Base-by-base conservation (phyloP, 768 basidiomycete genomes). In the Cyclocybe aegerita region DNA sequence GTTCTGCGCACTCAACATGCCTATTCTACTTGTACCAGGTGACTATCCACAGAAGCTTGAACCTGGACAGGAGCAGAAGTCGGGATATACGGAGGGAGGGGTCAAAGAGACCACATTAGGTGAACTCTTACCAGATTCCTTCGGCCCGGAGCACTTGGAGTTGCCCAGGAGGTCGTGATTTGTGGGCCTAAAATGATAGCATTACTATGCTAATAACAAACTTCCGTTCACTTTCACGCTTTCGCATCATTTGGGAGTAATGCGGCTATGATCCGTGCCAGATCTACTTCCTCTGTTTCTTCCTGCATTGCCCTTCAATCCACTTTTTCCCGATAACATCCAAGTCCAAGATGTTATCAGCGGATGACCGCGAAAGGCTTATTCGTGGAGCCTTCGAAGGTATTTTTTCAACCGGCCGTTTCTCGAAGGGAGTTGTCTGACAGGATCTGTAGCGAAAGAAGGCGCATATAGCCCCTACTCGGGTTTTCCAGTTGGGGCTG, bases 401-500 rank as follows among this genome's bases (percentile, higher is more conserved):
- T 81, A 53, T 33, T 32, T 39, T 32, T 14, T 4, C 46, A 16
- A n/a, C 37, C 37, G 12, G 36, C 15, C 39, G 7, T 15, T 17
- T 29, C 14, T 16, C n/a, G 8, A 1, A 40, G 11, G 9, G n/a
- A 16, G 6, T 7, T n/a, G 3, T 9, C 29, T 9, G 10, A 46
- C 33, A 14, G 11, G 3, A 33, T 30, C 15, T 29, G 4, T 62
- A 90, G 88, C 84, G 9, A 89, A 83, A 65, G 72, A 86, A 53
- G 73, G 79, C 31, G 78, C 88, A 0, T 95, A 97, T 67, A 80
- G 73, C 33, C 91, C 84, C 0, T 98, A 97, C 70, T 94, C 93
- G 23, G 86, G 92, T 29, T 97, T 99, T 64, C 83, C 87, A 6
- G 96, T 98, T 11, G 96, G 96, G 0, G 95, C 94, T 0, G 90